A percentile compares a stretch with the other conserved stretches of the same genome.
Conservation (phyloP, 1,284 basidiomycete genomes). For the Leccinum subspadiceum region DNA sequence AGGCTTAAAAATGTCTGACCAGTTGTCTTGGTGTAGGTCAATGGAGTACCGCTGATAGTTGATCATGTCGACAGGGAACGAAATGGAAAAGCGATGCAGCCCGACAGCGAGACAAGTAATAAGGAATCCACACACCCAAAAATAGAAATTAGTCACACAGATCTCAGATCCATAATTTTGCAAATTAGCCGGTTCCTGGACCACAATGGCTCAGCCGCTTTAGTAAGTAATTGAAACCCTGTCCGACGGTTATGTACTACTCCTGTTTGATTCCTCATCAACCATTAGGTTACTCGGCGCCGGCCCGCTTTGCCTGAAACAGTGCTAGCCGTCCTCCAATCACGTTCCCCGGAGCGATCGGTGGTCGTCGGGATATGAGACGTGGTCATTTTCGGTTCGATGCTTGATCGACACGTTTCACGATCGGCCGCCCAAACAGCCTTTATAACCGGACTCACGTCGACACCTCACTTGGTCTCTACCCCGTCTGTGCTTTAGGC, state of each 20-base stretch:
- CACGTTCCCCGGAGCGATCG: neutral
- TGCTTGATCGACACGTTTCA: neutral
- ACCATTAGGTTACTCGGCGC: neutral
- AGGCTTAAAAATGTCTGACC: slow-evolving; percentile 28
- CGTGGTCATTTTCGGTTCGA: neutral
- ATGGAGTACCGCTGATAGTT: neutral
- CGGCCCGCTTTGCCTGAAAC: neutral
- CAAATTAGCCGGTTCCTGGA: neutral
- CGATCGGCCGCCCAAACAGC: neutral
- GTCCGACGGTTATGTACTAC: neutral
- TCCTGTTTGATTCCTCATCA: neutral
- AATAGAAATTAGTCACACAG: neutral
- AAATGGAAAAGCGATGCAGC: neutral
- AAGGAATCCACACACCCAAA: neutral
- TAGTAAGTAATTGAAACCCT: neutral
- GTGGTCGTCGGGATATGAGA: neutral
- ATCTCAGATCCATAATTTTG: neutral
- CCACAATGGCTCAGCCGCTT: neutral
- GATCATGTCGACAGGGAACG: neutral
- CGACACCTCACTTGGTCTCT: neutral
- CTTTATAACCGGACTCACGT: neutral
- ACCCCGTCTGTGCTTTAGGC: neutral
- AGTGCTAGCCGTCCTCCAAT: neutral
- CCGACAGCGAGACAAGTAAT: neutral
- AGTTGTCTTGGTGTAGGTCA: slow-evolving; percentile 12